phyloP scores from a whole-genome alignment of 495 filamentous ascomycete species.

The Daldinia caldariorum region DNA sequence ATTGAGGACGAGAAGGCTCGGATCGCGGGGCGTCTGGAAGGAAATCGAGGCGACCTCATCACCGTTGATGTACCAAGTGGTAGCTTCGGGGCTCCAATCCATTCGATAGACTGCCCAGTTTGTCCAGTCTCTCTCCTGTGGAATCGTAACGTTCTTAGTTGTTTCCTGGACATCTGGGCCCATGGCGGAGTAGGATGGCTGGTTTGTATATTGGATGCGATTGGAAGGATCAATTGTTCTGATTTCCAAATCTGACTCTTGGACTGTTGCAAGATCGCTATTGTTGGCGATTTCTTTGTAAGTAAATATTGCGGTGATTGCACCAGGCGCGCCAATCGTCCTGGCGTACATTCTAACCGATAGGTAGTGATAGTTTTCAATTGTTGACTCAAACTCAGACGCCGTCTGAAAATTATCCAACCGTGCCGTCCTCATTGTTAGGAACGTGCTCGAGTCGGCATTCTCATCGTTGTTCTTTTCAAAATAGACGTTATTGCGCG shows the following conservation, averaged over 20 bases:
- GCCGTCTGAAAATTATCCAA: constrained; percentile 66
- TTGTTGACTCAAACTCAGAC: constrained; percentile 70
- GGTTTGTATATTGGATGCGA: constrained; percentile 76
- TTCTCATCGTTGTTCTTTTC: constrained; percentile 52
- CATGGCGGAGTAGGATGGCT: constrained; percentile 61
- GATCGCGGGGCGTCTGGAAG: constrained; percentile 69
- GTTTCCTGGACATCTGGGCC: constrained; percentile 61
- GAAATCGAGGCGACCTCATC: constrained; percentile 64
- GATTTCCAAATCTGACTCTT: constrained; percentile 83
- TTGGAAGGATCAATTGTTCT: constrained; percentile 66
- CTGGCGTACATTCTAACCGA: constrained; percentile 70
- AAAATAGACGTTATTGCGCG: constrained; percentile 73
- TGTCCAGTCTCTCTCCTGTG: constrained; percentile 63
- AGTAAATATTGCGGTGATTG: constrained; percentile 78
- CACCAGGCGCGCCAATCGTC: constrained; percentile 64
- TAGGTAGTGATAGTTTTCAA: constrained; percentile 64
- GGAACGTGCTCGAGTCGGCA: constrained; percentile 58
- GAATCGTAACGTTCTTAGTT: constrained; percentile 59
- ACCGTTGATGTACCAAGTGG: constrained; percentile 75
- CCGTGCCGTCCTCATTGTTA: constrained; percentile 70
- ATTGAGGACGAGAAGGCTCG: constrained; percentile 72
- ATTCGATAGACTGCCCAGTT: constrained; percentile 76
- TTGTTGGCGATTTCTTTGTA: constrained; percentile 55
- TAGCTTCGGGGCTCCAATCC: constrained; percentile 71
- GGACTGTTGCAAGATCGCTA: constrained; percentile 52